Conservation (phyloP, 1,284 basidiomycete genomes). For the Spongiforma sp. region DNA sequence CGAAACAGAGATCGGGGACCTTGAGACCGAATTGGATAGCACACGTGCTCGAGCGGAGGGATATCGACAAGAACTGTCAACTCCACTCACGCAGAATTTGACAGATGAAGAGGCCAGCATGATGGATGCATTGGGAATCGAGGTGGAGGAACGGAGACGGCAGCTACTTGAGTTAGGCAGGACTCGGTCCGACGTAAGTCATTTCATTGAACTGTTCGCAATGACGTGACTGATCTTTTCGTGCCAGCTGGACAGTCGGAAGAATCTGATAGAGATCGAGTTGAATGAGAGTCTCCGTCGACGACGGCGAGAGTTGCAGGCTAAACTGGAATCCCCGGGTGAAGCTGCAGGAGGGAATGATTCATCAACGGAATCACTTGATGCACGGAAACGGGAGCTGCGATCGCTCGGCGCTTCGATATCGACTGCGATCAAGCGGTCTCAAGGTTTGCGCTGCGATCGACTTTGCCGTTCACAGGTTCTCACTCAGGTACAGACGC, state of each 20-base stretch:
- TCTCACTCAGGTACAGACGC: constrained; percentile 47
- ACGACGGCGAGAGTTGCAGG: constrained; percentile 76
- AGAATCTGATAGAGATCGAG: constrained; percentile 90
- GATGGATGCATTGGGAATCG: constrained; percentile 76
- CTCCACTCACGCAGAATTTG: constrained; percentile 78
- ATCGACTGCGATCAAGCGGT: constrained; percentile 62
- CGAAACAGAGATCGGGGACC: constrained; percentile 72
- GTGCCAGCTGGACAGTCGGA: constrained; percentile 74
- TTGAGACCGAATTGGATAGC: constrained; percentile 71
- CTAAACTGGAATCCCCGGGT: constrained; percentile 78
- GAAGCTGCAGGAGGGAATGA: constrained; percentile 66
- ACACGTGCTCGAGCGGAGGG: constrained; percentile 66
- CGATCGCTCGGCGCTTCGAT: constrained; percentile 70
- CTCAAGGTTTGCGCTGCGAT: constrained; percentile 59
- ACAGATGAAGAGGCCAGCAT: constrained; percentile 73
- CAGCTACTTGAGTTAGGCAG: constrained; percentile 72
- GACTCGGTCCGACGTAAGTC: constrained; percentile 72
- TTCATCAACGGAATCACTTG: constrained; percentile 67
- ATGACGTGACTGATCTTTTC: constrained; percentile 6
- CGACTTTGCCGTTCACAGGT: not conserved
- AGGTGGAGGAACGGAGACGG: constrained; percentile 79
- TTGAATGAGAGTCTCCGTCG: constrained; percentile 88
- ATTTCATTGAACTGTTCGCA: not conserved
- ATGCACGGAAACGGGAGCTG: constrained; percentile 72
- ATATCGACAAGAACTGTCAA: constrained; percentile 75